Evolutionary conservation across 192 early-diverging fungal genomes (phyloP), one percentile per base, ranked within the genome.

Genomic region (Coemansia sp.): DNA sequence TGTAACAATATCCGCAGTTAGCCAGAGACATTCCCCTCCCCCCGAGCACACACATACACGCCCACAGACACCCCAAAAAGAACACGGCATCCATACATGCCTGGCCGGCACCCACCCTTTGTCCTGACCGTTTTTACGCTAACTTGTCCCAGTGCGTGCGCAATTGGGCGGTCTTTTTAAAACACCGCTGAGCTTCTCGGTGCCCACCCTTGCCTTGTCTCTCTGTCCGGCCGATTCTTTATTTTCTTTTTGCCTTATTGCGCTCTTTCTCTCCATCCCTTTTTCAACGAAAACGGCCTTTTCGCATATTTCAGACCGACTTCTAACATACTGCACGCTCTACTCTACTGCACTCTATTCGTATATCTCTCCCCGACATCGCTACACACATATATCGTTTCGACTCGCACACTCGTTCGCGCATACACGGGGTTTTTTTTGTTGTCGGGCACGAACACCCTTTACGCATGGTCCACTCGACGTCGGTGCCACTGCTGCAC

Each of bases 401-500:
- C 8, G 29, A 8, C 29, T 12, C 32, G 32, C 32, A 12, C n/a
- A n/a, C n/a, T n/a, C n/a, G n/a, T n/a, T n/a, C n/a, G n/a, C n/a
- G n/a, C n/a, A n/a, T n/a, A n/a, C n/a, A 5, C 32, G 2, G 11
- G 22, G n/a, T 14, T 9, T 2, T 14, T 4, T n/a, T 39, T 39
- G n/a, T 39, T 39, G 36, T 39, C 36, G 4, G 36, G 36, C 36
- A 39, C 36, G 19, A 4, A 39, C 14, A 39, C 14, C 3, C 36
- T 4, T 26, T 35, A 52, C 22, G 31, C 26, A 74, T 75, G 71
- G 60, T 75, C 40, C 35, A 67, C 53, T 42, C 64, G 47, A 34
- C 64, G 2, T 51, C 57, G 42, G 53, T 63, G 19, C 71, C 60
- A 20, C 60, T 75, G 9, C 51, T 75, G 29, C 64, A 67, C 10